Evolutionary conservation across 2,329 filamentous ascomycete species (phyloP).

Genomic region (Aureobasidium vineae): DNA sequence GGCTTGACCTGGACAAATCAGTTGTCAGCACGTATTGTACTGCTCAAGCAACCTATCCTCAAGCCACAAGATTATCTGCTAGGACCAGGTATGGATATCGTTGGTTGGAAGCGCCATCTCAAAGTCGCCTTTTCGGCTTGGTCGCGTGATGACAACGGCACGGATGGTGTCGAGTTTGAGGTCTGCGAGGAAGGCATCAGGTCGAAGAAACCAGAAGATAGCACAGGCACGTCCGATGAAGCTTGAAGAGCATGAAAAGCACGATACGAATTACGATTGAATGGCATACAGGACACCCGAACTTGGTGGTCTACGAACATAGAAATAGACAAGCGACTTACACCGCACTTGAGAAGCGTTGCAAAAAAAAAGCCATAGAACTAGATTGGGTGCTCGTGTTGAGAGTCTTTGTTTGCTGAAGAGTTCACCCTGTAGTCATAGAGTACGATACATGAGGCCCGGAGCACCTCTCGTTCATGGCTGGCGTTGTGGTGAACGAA

Average conservation of each 20-base stretch:
- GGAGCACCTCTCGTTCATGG: no score
- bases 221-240: neutral
- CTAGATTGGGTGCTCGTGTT: neutral
- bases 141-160: conserved; percentile 52
- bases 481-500: no score
- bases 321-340: neutral
- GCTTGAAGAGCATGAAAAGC: neutral
- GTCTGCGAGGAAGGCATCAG: conserved; percentile 64
- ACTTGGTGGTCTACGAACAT: neutral
- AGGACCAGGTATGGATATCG: conserved; percentile 48
- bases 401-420: no score
- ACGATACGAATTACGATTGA: neutral
- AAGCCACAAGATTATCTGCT: conserved; percentile 41
- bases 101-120: conserved; percentile 70
- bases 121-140: conserved; percentile 90
- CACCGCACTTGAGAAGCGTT: neutral
- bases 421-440: no score
- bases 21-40: conserved; percentile 74
- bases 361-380: neutral
- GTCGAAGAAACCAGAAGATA: neutral
- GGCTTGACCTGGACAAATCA: conserved; percentile 92
- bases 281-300: neutral
- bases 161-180: conserved; percentile 66
- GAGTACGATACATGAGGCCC: no score
- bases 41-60: conserved; percentile 68